These are phyloP conservation scores for Aspergillus costaricaensis DNA, from an alignment of 2,329 filamentous ascomycete genomes.

Conservation along the genomic window DNA sequence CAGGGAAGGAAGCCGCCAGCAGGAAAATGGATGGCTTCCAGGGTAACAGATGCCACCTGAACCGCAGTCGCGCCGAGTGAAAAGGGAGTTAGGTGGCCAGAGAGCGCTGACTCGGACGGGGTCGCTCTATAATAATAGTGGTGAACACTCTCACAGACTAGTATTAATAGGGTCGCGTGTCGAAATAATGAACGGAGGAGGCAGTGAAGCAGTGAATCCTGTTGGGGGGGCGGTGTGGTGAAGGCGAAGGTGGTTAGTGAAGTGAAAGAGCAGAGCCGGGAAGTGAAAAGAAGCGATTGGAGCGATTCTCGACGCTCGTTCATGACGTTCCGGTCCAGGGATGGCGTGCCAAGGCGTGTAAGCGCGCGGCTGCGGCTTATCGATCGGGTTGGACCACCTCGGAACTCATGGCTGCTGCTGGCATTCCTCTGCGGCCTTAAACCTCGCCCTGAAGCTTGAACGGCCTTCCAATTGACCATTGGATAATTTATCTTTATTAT, in stretches of 20 bases:
- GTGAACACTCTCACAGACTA: conserved; percentile 4
- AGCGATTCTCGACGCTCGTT: conserved; percentile 18
- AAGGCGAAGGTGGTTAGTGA: neutral
- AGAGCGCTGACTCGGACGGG: conserved; percentile 4
- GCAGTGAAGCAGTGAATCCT: neutral
- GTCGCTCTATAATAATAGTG: conserved; percentile 17
- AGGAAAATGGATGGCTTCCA: neutral
- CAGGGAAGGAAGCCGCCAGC: conserved; percentile 3
- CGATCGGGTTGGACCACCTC: conserved; percentile 15
- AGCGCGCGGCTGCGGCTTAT: conserved; percentile 33
- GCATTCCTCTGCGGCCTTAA: neutral
- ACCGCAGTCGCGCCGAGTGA: conserved; percentile 24
- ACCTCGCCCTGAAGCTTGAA: neutral
- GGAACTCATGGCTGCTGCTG: conserved; percentile 10
- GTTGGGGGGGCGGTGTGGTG: conserved; percentile 16
- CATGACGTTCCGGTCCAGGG: conserved; percentile 35
- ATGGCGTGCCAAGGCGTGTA: conserved; percentile 31
- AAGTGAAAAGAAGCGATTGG: conserved; percentile 22
- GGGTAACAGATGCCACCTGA: conserved; percentile 17
- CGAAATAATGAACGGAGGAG: neutral
- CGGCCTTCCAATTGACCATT: neutral
- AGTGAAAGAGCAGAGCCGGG: conserved; percentile 15
- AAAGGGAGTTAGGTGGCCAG: conserved; percentile 14
- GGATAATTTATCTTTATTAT: conserved; percentile 18
- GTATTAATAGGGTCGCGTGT: neutral